Evolutionary conservation across 2,329 filamentous ascomycete species (phyloP), one percentile per base, ranked within the genome.

Genomic region (Purpureocillium takamizusanense): DNA sequence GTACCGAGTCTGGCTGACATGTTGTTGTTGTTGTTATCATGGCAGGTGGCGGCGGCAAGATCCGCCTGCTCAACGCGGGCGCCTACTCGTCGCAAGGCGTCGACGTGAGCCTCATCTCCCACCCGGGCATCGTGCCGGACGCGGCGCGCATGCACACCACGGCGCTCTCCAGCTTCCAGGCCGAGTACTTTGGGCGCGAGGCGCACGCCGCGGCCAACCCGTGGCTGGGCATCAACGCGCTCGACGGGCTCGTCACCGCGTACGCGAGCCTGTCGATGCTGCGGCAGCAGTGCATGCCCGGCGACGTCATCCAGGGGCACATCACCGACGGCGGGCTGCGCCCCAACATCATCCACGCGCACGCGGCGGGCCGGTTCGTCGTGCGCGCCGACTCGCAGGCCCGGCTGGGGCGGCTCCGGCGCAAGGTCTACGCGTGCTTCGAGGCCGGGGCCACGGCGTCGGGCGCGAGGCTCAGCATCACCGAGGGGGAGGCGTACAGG

Each of bases 181-280:
- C 69, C 4, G 69, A 70, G 44, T 77, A 71, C 47, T 63, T 66
- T 10, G 75, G 74, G 7, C 65, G 63, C 32, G 67, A 69, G 41
- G 72, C 74, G 1, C 73, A 77, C 46, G 74, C 73, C 0, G 72
- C 70, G 3, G 65, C 66, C 1, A 68, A 62, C 25, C 74, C 73
- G 0, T 77, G 72, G 72, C 61, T 72, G 4, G 74, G 74, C 1
- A 61, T 72, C 46, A 78, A 78, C 48, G 73, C 74, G 0, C 62
- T 77, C 2, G 74, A 78, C 49, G 74, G 72, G 1, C 47, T 75
- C 21, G 57, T 78, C 4, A 58, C 62, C 1, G 65, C 58, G 6
- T 70, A 70, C 47, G 65, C 62, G 36, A 58, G 57, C 31, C 50
- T 77, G 6, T 64, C 68, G 1, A 59, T 70, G 9, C 60, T 78